Percentiles rank a stretch among this genome's conserved stretches.
Conservation (phyloP, 2,329 filamentous ascomycete genomes). For the Chrysosporium keratinophilum region DNA sequence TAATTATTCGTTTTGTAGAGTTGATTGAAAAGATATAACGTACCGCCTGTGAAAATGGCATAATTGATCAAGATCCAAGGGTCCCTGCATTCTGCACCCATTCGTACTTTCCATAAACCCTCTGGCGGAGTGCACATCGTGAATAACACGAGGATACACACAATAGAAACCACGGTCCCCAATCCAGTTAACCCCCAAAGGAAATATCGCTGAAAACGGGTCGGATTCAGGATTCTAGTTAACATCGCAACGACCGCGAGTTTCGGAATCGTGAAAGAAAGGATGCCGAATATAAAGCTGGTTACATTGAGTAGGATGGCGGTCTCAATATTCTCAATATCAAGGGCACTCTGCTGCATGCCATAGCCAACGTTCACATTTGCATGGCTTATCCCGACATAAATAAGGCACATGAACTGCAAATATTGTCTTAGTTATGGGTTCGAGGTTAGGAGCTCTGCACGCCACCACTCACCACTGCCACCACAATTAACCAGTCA, state of each 20-base stretch:
- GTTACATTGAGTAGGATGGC: conserved; percentile 31
- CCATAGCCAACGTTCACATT: conserved; percentile 30
- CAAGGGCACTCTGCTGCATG: conserved; percentile 31
- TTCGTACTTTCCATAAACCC: conserved; percentile 31
- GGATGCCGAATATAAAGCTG: conserved; percentile 31
- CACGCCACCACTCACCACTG: conserved; percentile 23
- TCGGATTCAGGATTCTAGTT: conserved; percentile 32
- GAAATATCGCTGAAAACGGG: conserved; percentile 25
- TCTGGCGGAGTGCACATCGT: conserved; percentile 34
- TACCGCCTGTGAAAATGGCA: not conserved
- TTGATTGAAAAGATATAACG: not conserved
- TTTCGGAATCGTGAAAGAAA: conserved; percentile 36
- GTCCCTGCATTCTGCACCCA: conserved; percentile 7
- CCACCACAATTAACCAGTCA: conserved; percentile 30
- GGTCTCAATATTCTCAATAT: conserved; percentile 21
- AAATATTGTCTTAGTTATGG: not conserved
- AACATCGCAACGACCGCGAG: conserved; percentile 35
- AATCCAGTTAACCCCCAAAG: conserved; percentile 30
- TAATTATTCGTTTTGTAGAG: not conserved
- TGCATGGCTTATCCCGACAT: conserved; percentile 29
- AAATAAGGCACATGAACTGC: conserved; percentile 24
- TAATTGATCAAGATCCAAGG: not conserved
- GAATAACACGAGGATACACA: conserved; percentile 35
- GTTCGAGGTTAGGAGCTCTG: not conserved
- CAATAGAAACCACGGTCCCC: conserved; percentile 25